A percentile compares a stretch with the other conserved stretches of the same genome.
Evolutionary conservation across 1,139 yeast species (phyloP).

Genomic region (Scheffersomyces parashehatae): DNA sequence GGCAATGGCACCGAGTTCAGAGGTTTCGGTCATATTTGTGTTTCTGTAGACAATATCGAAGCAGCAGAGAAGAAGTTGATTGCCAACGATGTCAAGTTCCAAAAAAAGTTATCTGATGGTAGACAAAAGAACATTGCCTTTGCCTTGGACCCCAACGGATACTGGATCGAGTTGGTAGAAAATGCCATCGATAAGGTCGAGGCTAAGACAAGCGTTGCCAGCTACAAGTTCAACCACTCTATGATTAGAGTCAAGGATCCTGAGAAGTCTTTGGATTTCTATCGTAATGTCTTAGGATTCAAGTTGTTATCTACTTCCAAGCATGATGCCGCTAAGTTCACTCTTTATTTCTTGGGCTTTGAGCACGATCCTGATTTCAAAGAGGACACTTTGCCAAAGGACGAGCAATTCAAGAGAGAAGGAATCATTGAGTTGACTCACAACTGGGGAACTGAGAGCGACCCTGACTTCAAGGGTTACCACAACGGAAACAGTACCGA

Average conservation of each 20-base stretch:
- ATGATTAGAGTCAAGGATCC: conserved; percentile 95
- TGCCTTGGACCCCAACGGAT: conserved; percentile 92
- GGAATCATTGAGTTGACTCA: conserved; percentile 86
- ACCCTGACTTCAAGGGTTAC: conserved; percentile 66
- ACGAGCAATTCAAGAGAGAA: conserved; percentile 47
- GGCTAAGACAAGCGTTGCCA: conserved; percentile 36
- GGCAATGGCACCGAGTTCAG: conserved; percentile 84
- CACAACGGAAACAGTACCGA: conserved; percentile 74
- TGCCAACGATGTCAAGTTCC: conserved; percentile 66
- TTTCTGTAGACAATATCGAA: conserved; percentile 79
- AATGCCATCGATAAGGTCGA: conserved; percentile 49
- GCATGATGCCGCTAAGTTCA: conserved; percentile 71
- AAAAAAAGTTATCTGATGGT: conserved; percentile 84
- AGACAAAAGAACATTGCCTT: conserved; percentile 92
- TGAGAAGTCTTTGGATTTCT: conserved; percentile 69
- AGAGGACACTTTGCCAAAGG: conserved; percentile 33
- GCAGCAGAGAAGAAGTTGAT: conserved; percentile 59
- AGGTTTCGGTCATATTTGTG: conserved; percentile 93
- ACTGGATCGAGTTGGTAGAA: conserved; percentile 90
- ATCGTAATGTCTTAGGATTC: conserved; percentile 79
- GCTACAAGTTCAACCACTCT: conserved; percentile 78
- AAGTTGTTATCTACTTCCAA: conserved; percentile 58
- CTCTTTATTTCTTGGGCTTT: conserved; percentile 83
- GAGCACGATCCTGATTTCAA: conserved; percentile 39
- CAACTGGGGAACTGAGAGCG: conserved; percentile 92